Evolutionary conservation across 2,329 filamentous ascomycete species (phyloP), one percentile per base, ranked within the genome.

Genomic region (Fusarium azukiicola): DNA sequence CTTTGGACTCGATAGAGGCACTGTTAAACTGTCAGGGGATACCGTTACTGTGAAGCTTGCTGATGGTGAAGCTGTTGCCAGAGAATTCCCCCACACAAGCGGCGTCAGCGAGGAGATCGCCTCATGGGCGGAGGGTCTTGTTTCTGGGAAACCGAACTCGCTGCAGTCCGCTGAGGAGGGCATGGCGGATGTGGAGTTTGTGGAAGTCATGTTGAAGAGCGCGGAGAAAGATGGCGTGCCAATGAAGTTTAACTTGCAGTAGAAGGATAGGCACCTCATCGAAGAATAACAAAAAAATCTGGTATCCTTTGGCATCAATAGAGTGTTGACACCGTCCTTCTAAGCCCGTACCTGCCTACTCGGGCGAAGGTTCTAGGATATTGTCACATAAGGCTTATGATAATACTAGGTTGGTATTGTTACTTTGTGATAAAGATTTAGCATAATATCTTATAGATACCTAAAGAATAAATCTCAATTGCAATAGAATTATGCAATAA

Each of bases 101-200:
- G 47, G 67, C 7, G 47, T 69, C 5, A n/a, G n/a, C 14, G 67
- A 44, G 5, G 67, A 69, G n/a, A 46, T 69, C 8, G 49, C 16
- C 14, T 17, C 38, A 5, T 69, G 61, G 67, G 49, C 49, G 10
- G 49, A 69, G 9, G 13, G 36, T 21, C 19, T 69, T 12, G 14
- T 46, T 10, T n/a, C 38, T n/a, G 67, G 49, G 19, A 56, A 56
- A 21, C 36, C 36, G n/a, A 54, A n/a, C 9, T 17, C n/a, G 49
- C 7, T 52, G 36, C 67, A 69, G 19, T 69, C 67, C 13, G n/a
- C 67, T 11, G 32, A 69, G 10, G 67, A 54, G 27, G 67, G 49
- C 3, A 32, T 69, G 27, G 67, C 67, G 12, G 67, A 69, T 32
- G 32, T 69, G n/a, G 67, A 69, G 49, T 54, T 69, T 32, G 36